Evolutionary conservation across 805 yeast genomes (phyloP).

Genomic region (Yarrowia alimentaria): DNA sequence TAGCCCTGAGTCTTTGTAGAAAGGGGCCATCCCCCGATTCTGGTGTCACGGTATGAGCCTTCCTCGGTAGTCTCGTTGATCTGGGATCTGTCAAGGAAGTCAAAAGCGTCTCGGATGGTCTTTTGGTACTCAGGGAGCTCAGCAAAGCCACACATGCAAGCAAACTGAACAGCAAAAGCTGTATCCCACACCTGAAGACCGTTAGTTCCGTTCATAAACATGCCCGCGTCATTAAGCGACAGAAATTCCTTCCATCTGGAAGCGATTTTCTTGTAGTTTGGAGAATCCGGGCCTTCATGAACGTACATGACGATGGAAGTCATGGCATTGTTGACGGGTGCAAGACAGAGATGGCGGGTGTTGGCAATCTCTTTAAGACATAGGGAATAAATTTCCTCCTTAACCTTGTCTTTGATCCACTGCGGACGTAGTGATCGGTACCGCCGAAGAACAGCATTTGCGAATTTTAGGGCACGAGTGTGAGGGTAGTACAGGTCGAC

Average conservation of each 20-base stretch:
- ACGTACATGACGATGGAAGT: slow-evolving; percentile 66
- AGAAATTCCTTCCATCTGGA: slow-evolving; percentile 70
- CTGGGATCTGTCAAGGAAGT: slow-evolving; percentile 77
- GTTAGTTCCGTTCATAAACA: slow-evolving; percentile 94
- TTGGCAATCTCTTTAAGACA: slow-evolving; percentile 72
- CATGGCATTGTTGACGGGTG: slow-evolving; percentile 90
- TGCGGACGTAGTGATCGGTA: slow-evolving; percentile 77
- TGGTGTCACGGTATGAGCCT: slow-evolving; percentile 76
- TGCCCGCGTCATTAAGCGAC: slow-evolving; percentile 85
- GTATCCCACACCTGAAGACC: slow-evolving; percentile 98
- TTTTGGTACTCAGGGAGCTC: slow-evolving; percentile 63
- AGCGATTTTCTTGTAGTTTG: slow-evolving; percentile 53
- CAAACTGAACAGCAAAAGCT: slow-evolving; percentile 84
- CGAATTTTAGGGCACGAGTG: slow-evolving; percentile 58
- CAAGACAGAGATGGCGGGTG: slow-evolving; percentile 80
- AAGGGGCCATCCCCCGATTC: slow-evolving; percentile 94
- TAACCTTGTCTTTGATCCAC: slow-evolving; percentile 59
- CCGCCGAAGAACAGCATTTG: slow-evolving; percentile 56
- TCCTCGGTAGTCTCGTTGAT: slow-evolving; percentile 74
- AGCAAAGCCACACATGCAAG: slow-evolving; percentile 75
- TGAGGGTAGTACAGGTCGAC: slow-evolving; percentile 95
- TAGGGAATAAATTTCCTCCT: slow-evolving; percentile 55
- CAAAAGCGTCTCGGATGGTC: slow-evolving; percentile 61
- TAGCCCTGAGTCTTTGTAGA: slow-evolving; percentile 95
- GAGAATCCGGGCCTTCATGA: slow-evolving; percentile 70